A percentile compares a stretch with the other conserved stretches of the same genome.
These are phyloP conservation scores for Neurospora tetraspora DNA, from an alignment of 495 filamentous ascomycete species.

Conservation along the genomic window DNA sequence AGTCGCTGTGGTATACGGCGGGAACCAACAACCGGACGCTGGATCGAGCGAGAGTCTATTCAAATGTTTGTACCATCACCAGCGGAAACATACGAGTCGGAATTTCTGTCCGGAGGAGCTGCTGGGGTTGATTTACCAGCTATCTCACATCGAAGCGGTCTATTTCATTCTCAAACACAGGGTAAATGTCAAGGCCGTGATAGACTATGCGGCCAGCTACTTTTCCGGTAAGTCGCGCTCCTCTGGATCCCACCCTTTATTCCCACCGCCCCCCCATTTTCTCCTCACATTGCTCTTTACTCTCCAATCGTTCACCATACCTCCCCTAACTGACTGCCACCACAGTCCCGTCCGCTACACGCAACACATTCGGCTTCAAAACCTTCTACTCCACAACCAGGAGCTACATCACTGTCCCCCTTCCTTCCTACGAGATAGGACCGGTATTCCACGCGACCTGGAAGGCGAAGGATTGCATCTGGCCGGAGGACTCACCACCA, in stretches of 20 bases:
- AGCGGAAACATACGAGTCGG: background rate
- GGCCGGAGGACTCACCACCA: background rate
- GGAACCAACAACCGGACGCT: background rate
- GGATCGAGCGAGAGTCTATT: background rate
- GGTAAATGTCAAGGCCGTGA: background rate
- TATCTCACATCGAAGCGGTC: slow-evolving; percentile 13
- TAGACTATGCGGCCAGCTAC: background rate
- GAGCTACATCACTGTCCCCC: background rate
- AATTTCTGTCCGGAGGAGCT: slow-evolving; percentile 8
- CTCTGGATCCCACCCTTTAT: too few species aligned
- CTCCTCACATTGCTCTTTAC: too few species aligned
- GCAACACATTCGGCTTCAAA: background rate
- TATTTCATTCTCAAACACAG: slow-evolving; percentile 9
- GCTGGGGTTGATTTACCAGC: slow-evolving; percentile 8
- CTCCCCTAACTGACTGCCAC: too few species aligned
- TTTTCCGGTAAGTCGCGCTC: background rate
- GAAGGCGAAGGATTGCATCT: background rate
- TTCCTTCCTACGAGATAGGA: background rate
- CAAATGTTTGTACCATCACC: background rate
- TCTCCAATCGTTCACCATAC: too few species aligned
- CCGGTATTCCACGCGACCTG: background rate
- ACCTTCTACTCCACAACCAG: background rate
- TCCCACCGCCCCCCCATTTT: too few species aligned
- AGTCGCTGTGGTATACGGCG: background rate
- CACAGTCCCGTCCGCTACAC: background rate